These are phyloP conservation scores for Sporodiniella umbellata DNA, from an alignment of 371 early-diverging fungal species.

Conservation along the genomic window DNA sequence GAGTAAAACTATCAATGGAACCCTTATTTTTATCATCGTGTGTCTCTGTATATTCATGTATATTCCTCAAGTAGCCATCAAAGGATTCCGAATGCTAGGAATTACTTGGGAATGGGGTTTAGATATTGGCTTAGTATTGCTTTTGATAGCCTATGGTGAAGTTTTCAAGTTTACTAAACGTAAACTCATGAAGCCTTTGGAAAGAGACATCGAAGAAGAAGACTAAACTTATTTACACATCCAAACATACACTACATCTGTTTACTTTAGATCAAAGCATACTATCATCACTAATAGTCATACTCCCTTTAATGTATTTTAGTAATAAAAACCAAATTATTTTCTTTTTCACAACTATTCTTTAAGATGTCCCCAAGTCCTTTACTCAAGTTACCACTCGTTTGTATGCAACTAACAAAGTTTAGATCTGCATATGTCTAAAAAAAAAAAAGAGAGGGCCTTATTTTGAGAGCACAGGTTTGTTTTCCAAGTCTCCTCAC, in stretches of 20 bases:
- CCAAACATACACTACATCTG: neutral
- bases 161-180: slow-evolving; percentile 39
- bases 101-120: slow-evolving; percentile 80
- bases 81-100: slow-evolving; percentile 60
- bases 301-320: no score
- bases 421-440: no score
- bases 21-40: slow-evolving; percentile 46
- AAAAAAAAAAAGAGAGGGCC: no score
- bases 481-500: no score
- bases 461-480: no score
- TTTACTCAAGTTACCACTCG: no score
- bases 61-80: slow-evolving; percentile 60
- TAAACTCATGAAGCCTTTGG: slow-evolving; percentile 28
- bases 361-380: no score
- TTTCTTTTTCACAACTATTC: no score
- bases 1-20: slow-evolving; percentile 50
- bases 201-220: slow-evolving; percentile 3
- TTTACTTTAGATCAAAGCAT: no score
- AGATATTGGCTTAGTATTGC: slow-evolving; percentile 43
- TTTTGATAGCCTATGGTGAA: slow-evolving; percentile 57
- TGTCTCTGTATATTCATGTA: slow-evolving; percentile 61
- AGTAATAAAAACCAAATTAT: no score
- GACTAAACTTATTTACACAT: neutral
- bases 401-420: no score
- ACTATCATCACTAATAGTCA: neutral